phyloP scores from a whole-genome alignment of 2,329 filamentous ascomycete species.

The Botryotinia convoluta region DNA sequence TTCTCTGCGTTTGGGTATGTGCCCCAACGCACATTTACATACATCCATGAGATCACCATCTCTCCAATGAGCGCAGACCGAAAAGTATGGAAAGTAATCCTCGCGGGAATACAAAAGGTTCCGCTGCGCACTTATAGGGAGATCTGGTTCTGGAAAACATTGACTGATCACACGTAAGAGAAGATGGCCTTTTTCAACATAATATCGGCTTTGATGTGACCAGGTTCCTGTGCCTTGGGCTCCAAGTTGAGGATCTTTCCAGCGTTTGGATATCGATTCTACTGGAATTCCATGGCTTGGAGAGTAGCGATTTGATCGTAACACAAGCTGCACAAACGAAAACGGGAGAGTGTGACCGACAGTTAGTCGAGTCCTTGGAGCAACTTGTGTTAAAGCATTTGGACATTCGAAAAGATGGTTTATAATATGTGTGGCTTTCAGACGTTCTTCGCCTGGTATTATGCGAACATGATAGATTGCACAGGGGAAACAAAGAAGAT shows the following conservation, averaged over 20 bases:
- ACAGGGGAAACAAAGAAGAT: constrained; percentile 60
- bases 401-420: constrained; percentile 58
- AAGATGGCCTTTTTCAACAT: constrained; percentile 52
- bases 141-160: constrained; percentile 49
- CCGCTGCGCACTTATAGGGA: constrained; percentile 52
- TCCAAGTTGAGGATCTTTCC: constrained; percentile 41
- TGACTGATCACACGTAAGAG: constrained; percentile 57
- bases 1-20: constrained; percentile 49
- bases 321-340: constrained; percentile 56
- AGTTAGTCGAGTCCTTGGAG: constrained; percentile 52
- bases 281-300: constrained; percentile 47
- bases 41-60: constrained; percentile 58
- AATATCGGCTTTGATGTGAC: constrained; percentile 54
- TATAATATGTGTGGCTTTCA: constrained; percentile 51
- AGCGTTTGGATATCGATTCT: constrained; percentile 50
- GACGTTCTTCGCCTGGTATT: constrained; percentile 50
- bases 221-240: constrained; percentile 45
- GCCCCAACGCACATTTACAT: constrained; percentile 59
- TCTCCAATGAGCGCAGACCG: constrained; percentile 60
- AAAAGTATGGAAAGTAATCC: constrained; percentile 62
- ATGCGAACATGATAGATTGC: constrained; percentile 53
- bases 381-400: constrained; percentile 48
- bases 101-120: constrained; percentile 57
- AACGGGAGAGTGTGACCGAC: constrained; percentile 56
- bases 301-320: constrained; percentile 49